Evolutionary conservation across 768 basidiomycete genomes (phyloP), one percentile per base, ranked within the genome.

Genomic region (Chiua virens): DNA sequence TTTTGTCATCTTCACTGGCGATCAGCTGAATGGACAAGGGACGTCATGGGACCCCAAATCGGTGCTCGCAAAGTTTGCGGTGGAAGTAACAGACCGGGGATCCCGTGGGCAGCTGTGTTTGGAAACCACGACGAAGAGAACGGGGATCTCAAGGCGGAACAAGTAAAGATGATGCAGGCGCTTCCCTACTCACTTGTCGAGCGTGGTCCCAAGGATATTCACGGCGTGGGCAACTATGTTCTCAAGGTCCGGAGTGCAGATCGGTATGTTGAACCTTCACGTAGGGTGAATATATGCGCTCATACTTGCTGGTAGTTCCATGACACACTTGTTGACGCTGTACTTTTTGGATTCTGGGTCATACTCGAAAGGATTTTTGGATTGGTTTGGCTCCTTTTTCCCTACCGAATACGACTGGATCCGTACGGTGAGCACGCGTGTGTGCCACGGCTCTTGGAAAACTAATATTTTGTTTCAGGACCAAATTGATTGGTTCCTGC

Each of bases 101-200:
- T 96, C 34, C 89, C 95, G 0, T 99, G 95, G 95, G 83, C 92
- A 4, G 87, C 85, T 0, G 79, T 98, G 3, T 95, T 98, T 67
- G 96, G 96, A 1, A 98, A 99, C 63, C 96, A 99, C 67, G 96
- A 98, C 58, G 80, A 83, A 39, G 88, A 94, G 53, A 77, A 82
- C 44, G 87, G 86, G 14, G 58, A 76, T 58, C 52, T 71, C 25
- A 83, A 85, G 55, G 80, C 77, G 27, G 78, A 82, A 17, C 91
- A 95, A 61, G 63, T 92, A 52, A 72, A 74, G 53, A 69, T 86
- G 59, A 80, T 93, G 81, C 84, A 87, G 64, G 79, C 74, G 1
- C 73, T 98, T 51, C 96, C 96, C 0, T 97, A 94, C 63, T 93
- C 86, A 46, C 70, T 98, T 5, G 84, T 91, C 7, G 77, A 90